Conservation (phyloP, 805 yeast species). For the Saccharomyces kudriavzevii region DNA sequence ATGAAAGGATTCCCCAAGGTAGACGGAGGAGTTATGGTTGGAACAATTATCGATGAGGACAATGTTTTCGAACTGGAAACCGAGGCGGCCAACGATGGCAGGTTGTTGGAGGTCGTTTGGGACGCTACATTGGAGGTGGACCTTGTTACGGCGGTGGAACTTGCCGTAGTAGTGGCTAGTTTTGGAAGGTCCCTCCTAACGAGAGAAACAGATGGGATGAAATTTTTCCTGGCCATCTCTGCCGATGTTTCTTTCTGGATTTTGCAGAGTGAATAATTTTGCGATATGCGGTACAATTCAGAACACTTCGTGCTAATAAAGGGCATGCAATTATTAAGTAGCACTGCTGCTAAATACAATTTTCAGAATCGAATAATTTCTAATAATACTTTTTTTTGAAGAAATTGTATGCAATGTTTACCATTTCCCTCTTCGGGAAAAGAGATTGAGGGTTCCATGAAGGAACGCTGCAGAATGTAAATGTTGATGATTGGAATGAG, state of each 20-base stretch:
- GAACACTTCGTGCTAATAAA: background rate
- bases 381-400: background rate
- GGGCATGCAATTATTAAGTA: background rate
- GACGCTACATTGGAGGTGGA: background rate
- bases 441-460: background rate
- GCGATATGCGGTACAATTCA: background rate
- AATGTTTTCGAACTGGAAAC: slow-evolving; percentile 1
- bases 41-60: slow-evolving; percentile 14
- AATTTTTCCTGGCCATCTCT: background rate
- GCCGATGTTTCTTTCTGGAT: background rate
- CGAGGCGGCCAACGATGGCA: background rate
- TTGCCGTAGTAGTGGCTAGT: slow-evolving; percentile 8
- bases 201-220: slow-evolving; percentile 16
- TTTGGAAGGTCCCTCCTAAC: slow-evolving; percentile 21
- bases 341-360: background rate
- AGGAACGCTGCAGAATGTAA: background rate
- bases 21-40: slow-evolving; percentile 44
- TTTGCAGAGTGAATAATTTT: background rate
- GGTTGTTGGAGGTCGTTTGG: background rate
- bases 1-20: slow-evolving; percentile 58
- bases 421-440: background rate
- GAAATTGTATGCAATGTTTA: background rate
- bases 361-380: background rate
- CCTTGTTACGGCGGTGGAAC: background rate
- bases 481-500: background rate